Percentiles rank a stretch among this genome's conserved stretches.
These are phyloP conservation scores for Arctium lappa DNA, from an alignment of 129 eudicot species.

Conservation along the genomic window DNA sequence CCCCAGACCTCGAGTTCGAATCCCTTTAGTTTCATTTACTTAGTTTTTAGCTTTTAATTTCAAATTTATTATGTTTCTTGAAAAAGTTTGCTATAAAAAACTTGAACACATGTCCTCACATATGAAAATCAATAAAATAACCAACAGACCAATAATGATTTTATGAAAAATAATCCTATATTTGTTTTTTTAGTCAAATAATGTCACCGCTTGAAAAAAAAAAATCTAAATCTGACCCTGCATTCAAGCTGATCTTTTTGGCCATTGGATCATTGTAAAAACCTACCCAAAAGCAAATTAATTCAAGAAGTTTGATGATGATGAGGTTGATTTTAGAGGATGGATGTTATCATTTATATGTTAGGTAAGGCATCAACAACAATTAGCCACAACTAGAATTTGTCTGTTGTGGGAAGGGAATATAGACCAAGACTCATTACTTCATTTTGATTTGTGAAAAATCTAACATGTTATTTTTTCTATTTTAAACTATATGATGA, in stretches of 20 bases:
- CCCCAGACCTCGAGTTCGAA: too few relatives aligned
- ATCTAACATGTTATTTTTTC: constrained; percentile 2
- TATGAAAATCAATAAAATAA: too few relatives aligned
- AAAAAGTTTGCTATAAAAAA: too few relatives aligned
- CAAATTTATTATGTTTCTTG: too few relatives aligned
- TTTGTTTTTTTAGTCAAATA: too few relatives aligned
- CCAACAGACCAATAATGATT: too few relatives aligned
- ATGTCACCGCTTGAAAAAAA: too few relatives aligned
- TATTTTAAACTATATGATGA: not conserved
- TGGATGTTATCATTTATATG: not conserved
- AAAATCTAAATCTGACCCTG: too few relatives aligned
- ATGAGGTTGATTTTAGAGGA: constrained; percentile 13
- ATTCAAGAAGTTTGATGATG: constrained; percentile 12
- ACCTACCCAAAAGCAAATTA: not conserved
- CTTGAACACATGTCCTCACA: too few relatives aligned
- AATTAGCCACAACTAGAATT: constrained; percentile 14
- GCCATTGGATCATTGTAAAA: not conserved
- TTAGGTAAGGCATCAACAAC: constrained; percentile 20
- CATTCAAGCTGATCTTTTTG: not conserved
- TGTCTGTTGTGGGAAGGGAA: constrained; percentile 3
- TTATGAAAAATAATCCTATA: too few relatives aligned
- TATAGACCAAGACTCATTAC: not conserved
- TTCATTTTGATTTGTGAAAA: constrained; percentile 18
- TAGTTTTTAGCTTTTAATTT: too few relatives aligned
- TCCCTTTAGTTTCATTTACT: too few relatives aligned